Evolutionary conservation across 2,329 filamentous ascomycete species (phyloP), one percentile per base, ranked within the genome.

Genomic region (Alternaria incomplexa): DNA sequence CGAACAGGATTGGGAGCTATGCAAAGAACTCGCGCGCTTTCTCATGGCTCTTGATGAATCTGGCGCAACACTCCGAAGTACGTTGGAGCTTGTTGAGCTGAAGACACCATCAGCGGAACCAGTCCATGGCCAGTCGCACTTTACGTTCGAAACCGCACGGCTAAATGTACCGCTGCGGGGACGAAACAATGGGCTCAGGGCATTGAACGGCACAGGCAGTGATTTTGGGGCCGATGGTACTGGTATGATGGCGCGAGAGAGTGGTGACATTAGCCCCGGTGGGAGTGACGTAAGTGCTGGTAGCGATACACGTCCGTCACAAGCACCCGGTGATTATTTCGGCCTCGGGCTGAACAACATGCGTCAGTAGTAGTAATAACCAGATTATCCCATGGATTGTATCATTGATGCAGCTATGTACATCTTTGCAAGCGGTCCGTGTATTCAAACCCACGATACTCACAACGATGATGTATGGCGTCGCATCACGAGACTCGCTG

Each of bases 21-120:
- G 96, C 81, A 96, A 93, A 72, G 96, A 99, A 79, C 85, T 99
- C 26, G 94, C 96, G 11, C 86, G 95, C n/a, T 99, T 99, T 80
- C 82, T 99, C 60, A 93, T 96, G 50, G 95, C 95, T 6, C 89
- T 99, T 73, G 96, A 99, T 75, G 90, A 93, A 68, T 91, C 89
- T 13, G 96, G 96, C 0, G 89, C 90, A 68, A 95, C 92, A 47
- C 84, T 99, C 52, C 85, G 88, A 57, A 88, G 90, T 71, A 91
- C 91, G 3, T 85, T 96, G 79, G 86, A 88, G 69, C 83, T 78
- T 36, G 78, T 80, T 28, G 79, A 81, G 60, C 65, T 81, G 40
- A 77, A 71, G 65, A 73, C 70, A 26, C 76, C 77, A 20, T 68
- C 70, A 52, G 72, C 69, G 52, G 71, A 71, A 46, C 63, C 68